A percentile compares a stretch with the other conserved stretches of the same genome.
Conservation (phyloP, 2,329 filamentous ascomycete species). For the Nemania abortiva region DNA sequence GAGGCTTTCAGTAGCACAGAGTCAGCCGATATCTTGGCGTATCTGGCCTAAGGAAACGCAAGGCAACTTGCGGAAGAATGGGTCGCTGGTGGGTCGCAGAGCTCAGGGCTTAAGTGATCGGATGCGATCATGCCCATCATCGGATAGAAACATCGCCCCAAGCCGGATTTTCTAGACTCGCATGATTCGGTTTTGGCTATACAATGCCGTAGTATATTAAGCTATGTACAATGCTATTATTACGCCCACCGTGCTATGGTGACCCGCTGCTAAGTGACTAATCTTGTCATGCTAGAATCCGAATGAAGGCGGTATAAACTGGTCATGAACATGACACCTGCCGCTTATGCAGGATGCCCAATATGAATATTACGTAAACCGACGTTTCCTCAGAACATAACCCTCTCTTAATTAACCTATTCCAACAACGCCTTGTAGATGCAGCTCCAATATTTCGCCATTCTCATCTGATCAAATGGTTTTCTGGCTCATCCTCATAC, state of each 20-base stretch:
- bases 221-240: constrained; percentile 39
- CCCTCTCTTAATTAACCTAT: constrained; percentile 34
- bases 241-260: constrained; percentile 12
- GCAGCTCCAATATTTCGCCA: constrained; percentile 29
- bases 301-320: constrained; percentile 6
- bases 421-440: constrained; percentile 47
- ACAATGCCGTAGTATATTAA: constrained; percentile 18
- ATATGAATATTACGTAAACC: constrained; percentile 35
- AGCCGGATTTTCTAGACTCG: not conserved
- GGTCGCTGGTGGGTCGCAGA: not conserved
- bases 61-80: not conserved
- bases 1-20: not conserved
- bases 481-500: constrained; percentile 21
- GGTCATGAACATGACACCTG: constrained; percentile 25
- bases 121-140: not conserved
- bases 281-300: constrained; percentile 18
- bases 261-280: constrained; percentile 21
- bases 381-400: constrained; percentile 34
- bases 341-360: constrained; percentile 37
- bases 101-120: not conserved
- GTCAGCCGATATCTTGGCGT: not conserved
- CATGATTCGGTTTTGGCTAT: not conserved
- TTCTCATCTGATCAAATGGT: constrained; percentile 13
- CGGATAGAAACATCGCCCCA: not conserved
- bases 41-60: not conserved